A percentile compares a stretch with the other conserved stretches of the same genome.
Evolutionary conservation across 1,139 yeast species (phyloP).

Genomic region (Candida sanyaensis): DNA sequence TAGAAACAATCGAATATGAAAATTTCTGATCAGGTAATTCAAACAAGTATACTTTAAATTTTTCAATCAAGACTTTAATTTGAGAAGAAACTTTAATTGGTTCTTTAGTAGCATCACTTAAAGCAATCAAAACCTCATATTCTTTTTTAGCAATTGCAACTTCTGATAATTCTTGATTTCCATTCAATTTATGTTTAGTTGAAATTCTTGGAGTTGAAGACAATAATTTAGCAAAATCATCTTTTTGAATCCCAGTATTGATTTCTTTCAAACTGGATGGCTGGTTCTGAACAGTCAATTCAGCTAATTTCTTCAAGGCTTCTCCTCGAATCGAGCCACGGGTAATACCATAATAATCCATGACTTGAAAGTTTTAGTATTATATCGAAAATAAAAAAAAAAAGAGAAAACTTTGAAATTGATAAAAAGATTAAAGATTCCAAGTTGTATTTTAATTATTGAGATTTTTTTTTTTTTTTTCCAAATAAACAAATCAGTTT

Average conservation of each 20-base stretch:
- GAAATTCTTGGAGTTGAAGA: conserved; percentile 20
- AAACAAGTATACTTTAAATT: conserved; percentile 58
- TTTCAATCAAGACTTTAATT: conserved; percentile 52
- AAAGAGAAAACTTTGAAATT: not conserved
- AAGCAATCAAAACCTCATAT: conserved; percentile 69
- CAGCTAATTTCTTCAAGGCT: conserved; percentile 54
- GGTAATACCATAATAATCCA: conserved; percentile 43
- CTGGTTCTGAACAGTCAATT: conserved; percentile 26
- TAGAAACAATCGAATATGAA: conserved; percentile 22
- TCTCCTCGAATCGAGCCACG: conserved; percentile 55
- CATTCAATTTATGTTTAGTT: conserved; percentile 1
- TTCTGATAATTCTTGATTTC: conserved; percentile 17
- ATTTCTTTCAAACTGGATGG: conserved; percentile 19
- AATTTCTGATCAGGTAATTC: conserved; percentile 58
- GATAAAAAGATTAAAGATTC: not conserved
- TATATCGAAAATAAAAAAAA: not conserved
- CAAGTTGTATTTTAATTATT: not conserved
- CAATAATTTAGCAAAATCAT: conserved; percentile 29
- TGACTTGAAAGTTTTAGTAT: not conserved
- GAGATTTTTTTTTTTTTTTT: not conserved
- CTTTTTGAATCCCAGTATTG: conserved; percentile 17
- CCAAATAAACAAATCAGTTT: not conserved
- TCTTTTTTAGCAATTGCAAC: conserved; percentile 57
- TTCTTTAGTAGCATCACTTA: conserved; percentile 54
- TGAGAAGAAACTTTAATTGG: conserved; percentile 44